A percentile compares a stretch with the other conserved stretches of the same genome.
Conservation (phyloP, 2,329 filamentous ascomycete genomes). For the Stenocarpella maydis region DNA sequence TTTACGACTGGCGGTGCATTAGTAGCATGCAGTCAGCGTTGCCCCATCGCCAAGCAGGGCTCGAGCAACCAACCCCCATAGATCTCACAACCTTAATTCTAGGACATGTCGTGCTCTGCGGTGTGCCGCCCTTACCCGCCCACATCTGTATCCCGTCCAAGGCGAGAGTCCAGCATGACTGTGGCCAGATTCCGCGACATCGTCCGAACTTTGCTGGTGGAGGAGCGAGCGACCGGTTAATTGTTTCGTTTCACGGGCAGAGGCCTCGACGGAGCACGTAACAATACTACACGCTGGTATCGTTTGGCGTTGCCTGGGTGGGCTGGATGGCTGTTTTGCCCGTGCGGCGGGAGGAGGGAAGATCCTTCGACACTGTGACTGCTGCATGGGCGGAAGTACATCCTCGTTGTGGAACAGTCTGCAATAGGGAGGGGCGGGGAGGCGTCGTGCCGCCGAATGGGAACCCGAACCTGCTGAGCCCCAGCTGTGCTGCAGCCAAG, state of each 20-base stretch:
- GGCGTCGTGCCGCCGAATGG: conserved; percentile 13
- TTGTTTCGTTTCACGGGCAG: conserved; percentile 30
- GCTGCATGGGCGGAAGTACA: background rate
- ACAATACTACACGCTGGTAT: conserved; percentile 22
- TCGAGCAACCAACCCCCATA: background rate
- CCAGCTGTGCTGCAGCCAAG: conserved; percentile 16
- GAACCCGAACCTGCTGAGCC: conserved; percentile 21
- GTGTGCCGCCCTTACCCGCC: background rate
- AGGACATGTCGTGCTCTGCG: background rate
- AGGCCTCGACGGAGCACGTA: conserved; percentile 22
- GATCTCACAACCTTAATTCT: conserved; percentile 27
- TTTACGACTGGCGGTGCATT: background rate
- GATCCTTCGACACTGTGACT: conserved; percentile 9
- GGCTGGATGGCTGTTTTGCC: background rate
- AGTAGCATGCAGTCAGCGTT: conserved; percentile 8
- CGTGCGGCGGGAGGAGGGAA: conserved; percentile 20
- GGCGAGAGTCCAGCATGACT: conserved; percentile 7
- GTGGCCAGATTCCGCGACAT: conserved; percentile 19
- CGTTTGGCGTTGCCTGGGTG: background rate
- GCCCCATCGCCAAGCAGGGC: conserved; percentile 22
- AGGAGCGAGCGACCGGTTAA: conserved; percentile 4
- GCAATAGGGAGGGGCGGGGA: background rate
- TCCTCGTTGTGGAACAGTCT: conserved; percentile 11
- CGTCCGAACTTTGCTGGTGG: conserved; percentile 13
- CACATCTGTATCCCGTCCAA: background rate